Conservation (phyloP, 345 rosid species). For the Microcos paniculata region DNA sequence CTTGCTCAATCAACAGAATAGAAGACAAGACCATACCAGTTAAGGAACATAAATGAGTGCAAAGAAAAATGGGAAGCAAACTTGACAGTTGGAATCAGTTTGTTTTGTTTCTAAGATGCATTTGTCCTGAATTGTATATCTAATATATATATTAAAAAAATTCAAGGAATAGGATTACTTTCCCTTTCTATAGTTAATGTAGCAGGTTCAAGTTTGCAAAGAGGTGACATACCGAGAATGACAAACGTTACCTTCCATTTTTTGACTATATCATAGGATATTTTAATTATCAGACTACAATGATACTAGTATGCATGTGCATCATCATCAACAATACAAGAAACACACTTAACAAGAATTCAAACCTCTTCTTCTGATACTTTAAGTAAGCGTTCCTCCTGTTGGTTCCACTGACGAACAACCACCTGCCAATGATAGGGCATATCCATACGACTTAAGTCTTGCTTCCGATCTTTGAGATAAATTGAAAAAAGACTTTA, state of each 20-base stretch:
- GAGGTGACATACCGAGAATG: background rate
- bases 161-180: background rate
- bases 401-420: slow-evolving; percentile 74
- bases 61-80: background rate
- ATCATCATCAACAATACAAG: too few relatives aligned
- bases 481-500: background rate
- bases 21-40: background rate
- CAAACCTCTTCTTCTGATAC: slow-evolving; percentile 85
- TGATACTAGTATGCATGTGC: background rate
- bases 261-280: background rate
- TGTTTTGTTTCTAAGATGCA: background rate
- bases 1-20: background rate
- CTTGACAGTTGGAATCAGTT: background rate
- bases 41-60: background rate
- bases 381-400: slow-evolving; percentile 62
- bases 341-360: background rate
- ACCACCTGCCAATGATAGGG: slow-evolving; percentile 51
- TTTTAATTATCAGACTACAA: background rate
- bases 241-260: background rate
- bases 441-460: slow-evolving; percentile 11
- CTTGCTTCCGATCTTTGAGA: background rate
- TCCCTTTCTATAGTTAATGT: background rate
- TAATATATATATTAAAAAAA: background rate
- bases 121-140: background rate
- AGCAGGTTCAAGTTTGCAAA: background rate